A percentile compares a stretch with the other conserved stretches of the same genome.
Evolutionary conservation across 768 basidiomycete species (phyloP).

Genomic region (Pleurotus platypus): DNA sequence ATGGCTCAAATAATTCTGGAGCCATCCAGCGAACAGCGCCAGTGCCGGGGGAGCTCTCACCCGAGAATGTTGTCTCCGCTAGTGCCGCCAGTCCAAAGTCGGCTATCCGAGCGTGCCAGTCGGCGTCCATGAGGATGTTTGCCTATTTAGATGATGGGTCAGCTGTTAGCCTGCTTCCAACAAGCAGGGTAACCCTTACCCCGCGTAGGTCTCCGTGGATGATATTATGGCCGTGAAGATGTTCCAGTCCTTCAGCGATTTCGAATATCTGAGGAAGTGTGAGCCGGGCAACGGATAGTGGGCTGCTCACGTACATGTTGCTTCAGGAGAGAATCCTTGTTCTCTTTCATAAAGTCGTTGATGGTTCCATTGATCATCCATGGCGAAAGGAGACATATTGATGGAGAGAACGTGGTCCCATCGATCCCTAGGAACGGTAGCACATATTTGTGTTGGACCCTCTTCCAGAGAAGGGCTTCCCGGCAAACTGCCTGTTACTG

Average conservation of each 20-base stretch:
- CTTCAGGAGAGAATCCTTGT: background rate
- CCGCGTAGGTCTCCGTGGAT: background rate
- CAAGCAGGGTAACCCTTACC: background rate
- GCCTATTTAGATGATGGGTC: background rate
- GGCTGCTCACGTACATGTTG: background rate
- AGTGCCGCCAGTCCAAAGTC: background rate
- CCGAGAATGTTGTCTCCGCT: background rate
- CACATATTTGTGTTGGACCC: background rate
- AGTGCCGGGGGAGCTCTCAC: background rate
- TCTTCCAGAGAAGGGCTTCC: slow-evolving; percentile 2
- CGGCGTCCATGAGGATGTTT: background rate
- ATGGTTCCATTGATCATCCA: slow-evolving; percentile 24
- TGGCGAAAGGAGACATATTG: slow-evolving; percentile 19
- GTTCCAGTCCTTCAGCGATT: slow-evolving; percentile 24
- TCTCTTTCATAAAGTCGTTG: slow-evolving; percentile 14
- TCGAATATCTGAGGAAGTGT: slow-evolving; percentile 12
- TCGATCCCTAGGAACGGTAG: slow-evolving; percentile 1
- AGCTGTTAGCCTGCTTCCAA: background rate
- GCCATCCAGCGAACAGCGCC: slow-evolving; percentile 7
- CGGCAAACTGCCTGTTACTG: background rate
- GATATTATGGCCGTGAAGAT: slow-evolving; percentile 14
- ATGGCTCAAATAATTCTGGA: background rate
- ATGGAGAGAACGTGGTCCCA: slow-evolving; percentile 9
- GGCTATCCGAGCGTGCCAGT: background rate
- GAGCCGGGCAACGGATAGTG: background rate